Evolutionary conservation across 805 yeast species (phyloP).

Genomic region (Yarrowia deformans): DNA sequence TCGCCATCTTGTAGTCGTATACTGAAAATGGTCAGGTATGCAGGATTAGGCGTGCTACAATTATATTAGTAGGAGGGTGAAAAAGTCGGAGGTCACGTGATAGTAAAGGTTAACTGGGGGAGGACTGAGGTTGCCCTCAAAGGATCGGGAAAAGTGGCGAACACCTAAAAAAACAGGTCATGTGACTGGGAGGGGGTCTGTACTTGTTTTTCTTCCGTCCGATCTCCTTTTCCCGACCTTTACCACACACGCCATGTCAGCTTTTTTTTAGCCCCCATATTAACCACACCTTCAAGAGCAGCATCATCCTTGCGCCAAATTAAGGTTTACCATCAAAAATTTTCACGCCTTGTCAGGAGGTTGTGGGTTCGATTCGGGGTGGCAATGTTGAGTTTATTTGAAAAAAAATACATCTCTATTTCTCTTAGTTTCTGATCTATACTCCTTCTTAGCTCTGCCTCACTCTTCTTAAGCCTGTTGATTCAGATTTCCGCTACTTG

Average conservation of each 20-base stretch:
- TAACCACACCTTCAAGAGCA: neutral
- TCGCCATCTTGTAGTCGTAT: conserved; percentile 20
- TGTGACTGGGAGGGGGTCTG: too few species aligned
- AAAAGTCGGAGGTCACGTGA: conserved; percentile 15
- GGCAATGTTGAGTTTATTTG: neutral
- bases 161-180: neutral
- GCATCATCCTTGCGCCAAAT: conserved; percentile 18
- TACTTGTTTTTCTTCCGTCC: too few species aligned
- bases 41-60: neutral
- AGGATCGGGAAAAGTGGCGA: neutral
- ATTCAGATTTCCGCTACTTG: too few species aligned
- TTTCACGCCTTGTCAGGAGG: neutral
- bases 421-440: too few species aligned
- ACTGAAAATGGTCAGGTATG: conserved; percentile 4
- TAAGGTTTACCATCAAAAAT: neutral
- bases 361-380: neutral
- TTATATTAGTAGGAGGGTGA: neutral
- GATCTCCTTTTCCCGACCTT: too few species aligned
- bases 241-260: too few species aligned
- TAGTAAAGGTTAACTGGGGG: too few species aligned
- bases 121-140: neutral
- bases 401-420: too few species aligned
- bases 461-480: too few species aligned
- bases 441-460: too few species aligned
- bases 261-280: too few species aligned